Base-by-base conservation (phyloP, 768 basidiomycete genomes). In the Tephrocybe sp. region DNA sequence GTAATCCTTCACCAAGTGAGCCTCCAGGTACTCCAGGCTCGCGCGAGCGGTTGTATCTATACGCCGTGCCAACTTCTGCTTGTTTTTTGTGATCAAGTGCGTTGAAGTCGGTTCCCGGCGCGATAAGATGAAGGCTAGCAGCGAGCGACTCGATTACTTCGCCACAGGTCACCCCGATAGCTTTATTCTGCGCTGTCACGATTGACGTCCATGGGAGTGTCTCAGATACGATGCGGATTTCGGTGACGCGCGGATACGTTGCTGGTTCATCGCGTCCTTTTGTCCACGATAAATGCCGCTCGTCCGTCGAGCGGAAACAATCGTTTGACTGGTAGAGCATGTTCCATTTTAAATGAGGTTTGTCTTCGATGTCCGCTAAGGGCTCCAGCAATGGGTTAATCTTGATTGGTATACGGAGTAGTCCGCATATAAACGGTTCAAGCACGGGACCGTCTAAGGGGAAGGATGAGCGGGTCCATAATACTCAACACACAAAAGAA, bases 21-120 rank as follows among this genome's bases (percentile, higher is more conserved):
- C 87, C 89, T 0, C 89, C 89, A 1, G 89, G 88, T 1, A 83
- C 87, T 42, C 79, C 80, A 20, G 68, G 68, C 26, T 75, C 75
- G 8, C 80, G 77, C 9, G 84, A 84, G 16, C 89, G 78, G 62
- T 92, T 91, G 62, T 78, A 72, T 32, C 73, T 67, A 63, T 88
- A 91, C 30, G 80, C 73, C 22, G 74, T 69, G 36, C 69, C 68
- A 11, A 88, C 70, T 9, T 68, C 63, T 1, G 69, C 69, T 53
- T 78, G 72, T 12, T 67, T 68, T n/a, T 36, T 45, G 2, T 51
- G 33, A 0, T 71, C 30, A 5, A 83, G 64, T 2, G 58, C 53
- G 4, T 79, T 72, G 60, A 73, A 87, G 52, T 90, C 85, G 16
- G 66, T 64, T 59, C 75, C 75, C 13, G 70, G 68, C 2, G 83